These are phyloP conservation scores for Atkinsonella texensis DNA, from an alignment of 2,329 filamentous ascomycete genomes.

Conservation along the genomic window DNA sequence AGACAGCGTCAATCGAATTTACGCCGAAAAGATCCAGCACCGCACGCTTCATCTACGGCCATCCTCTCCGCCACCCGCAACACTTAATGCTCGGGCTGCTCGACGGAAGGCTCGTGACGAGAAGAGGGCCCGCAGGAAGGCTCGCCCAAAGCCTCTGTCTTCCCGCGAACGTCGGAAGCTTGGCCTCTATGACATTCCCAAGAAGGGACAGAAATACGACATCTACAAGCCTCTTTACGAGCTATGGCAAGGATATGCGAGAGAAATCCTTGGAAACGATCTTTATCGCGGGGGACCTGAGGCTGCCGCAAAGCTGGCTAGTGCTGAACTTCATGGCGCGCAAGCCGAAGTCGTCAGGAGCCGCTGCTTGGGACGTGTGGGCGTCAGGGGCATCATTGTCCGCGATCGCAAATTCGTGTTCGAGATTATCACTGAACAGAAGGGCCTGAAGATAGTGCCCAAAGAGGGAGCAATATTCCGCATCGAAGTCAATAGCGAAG, in stretches of 20 bases:
- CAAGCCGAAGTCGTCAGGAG: conserved; percentile 72
- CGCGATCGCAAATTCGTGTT: conserved; percentile 80
- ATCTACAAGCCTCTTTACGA: conserved; percentile 66
- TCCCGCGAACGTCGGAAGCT: conserved; percentile 64
- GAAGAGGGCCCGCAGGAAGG: conserved; percentile 34
- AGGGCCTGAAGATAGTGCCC: conserved; percentile 66
- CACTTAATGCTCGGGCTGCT: conserved; percentile 42
- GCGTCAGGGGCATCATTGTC: conserved; percentile 74
- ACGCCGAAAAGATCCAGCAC: conserved; percentile 70
- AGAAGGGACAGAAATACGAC: conserved; percentile 48
- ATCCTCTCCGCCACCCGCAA: conserved; percentile 51
- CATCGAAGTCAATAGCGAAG: conserved; percentile 48
- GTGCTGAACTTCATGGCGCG: conserved; percentile 86
- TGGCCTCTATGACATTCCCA: conserved; percentile 63
- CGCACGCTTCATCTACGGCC: conserved; percentile 70
- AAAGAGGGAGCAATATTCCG: conserved; percentile 85
- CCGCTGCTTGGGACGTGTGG: conserved; percentile 68
- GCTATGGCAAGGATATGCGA: conserved; percentile 78
- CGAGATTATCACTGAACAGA: conserved; percentile 63
- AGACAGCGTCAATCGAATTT: conserved; percentile 57
- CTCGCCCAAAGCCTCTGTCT: conserved; percentile 58
- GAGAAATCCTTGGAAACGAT: conserved; percentile 60
- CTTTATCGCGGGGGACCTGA: conserved; percentile 41
- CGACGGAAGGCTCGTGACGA: conserved; percentile 36
- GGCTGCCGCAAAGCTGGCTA: conserved; percentile 63